A percentile compares a stretch with the other conserved stretches of the same genome.
phyloP scores from a whole-genome alignment of 108 stramenopile genomes.

The Pseudonitzschia multistriata region DNA sequence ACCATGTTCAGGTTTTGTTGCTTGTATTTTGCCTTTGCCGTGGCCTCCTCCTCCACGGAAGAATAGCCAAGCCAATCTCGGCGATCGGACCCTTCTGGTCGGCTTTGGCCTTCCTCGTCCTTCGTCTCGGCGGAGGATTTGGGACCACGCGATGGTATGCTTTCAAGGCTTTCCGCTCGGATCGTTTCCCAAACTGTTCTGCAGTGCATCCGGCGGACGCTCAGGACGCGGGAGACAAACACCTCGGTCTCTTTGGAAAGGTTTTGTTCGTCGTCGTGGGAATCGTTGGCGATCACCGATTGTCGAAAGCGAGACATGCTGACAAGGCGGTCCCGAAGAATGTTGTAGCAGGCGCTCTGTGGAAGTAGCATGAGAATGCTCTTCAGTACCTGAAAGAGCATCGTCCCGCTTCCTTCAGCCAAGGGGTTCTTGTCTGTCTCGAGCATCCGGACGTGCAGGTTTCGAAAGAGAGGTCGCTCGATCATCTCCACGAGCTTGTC shows the following conservation, averaged over 20 bases:
- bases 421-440: conserved; percentile 67
- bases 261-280: conserved; percentile 14
- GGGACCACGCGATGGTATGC: conserved; percentile 3
- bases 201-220: conserved; percentile 68
- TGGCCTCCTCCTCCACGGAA: conserved; percentile 56
- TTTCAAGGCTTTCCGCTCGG: conserved; percentile 79
- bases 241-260: conserved; percentile 45
- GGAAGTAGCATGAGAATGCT: conserved; percentile 79
- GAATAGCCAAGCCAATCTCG: conserved; percentile 71
- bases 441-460: conserved; percentile 81
- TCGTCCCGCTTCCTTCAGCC: conserved; percentile 79
- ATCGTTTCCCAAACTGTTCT: conserved; percentile 73
- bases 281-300: conserved; percentile 37
- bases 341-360: conserved; percentile 76
- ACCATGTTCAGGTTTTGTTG: conserved; percentile 21
- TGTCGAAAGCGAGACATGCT: conserved; percentile 77
- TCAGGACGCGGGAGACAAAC: conserved; percentile 59
- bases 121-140: not conserved
- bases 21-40: conserved; percentile 37
- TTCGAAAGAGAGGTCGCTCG: conserved; percentile 83
- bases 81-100: conserved; percentile 48
- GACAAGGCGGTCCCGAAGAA: conserved; percentile 66
- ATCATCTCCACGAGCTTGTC: conserved; percentile 81
- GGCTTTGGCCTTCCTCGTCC: conserved; percentile 23
- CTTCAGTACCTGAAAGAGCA: conserved; percentile 76